phyloP scores from a whole-genome alignment of 345 rosid genomes.

The Brassica incana region DNA sequence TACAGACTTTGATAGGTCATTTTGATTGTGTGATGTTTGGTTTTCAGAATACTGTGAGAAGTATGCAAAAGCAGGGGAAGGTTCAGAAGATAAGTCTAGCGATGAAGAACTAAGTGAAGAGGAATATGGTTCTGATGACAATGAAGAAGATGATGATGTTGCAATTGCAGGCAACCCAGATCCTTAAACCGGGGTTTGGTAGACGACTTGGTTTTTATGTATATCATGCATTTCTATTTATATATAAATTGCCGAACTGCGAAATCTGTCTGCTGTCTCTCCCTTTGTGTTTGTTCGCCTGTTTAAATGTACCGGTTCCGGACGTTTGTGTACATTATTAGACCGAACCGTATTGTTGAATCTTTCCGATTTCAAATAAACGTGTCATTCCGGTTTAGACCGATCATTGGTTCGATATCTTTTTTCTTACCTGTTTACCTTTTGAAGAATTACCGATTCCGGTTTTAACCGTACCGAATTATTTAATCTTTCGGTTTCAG shows the following conservation, averaged over 20 bases:
- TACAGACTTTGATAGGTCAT: neutral
- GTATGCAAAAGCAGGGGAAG: conserved; percentile 82
- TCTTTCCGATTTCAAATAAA: conserved; percentile 24
- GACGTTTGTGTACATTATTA: conserved; percentile 39
- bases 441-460: neutral
- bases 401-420: neutral
- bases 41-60: conserved; percentile 80
- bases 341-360: conserved; percentile 30
- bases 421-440: neutral
- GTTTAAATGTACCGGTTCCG: conserved; percentile 24
- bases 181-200: conserved; percentile 43
- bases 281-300: conserved; percentile 14
- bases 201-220: conserved; percentile 14
- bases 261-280: conserved; percentile 26
- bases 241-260: conserved; percentile 21
- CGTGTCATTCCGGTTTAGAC: conserved; percentile 4
- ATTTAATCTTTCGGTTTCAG: no score
- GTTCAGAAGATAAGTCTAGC: conserved; percentile 67
- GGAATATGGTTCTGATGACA: conserved; percentile 70
- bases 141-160: conserved; percentile 43
- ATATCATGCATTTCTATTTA: conserved; percentile 26
- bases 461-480: conserved; percentile 29
- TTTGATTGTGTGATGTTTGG: conserved; percentile 4
- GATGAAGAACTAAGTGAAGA: conserved; percentile 90
- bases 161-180: conserved; percentile 82